phyloP scores from a whole-genome alignment of 306 rosid species.

The Lotus japonicus region DNA sequence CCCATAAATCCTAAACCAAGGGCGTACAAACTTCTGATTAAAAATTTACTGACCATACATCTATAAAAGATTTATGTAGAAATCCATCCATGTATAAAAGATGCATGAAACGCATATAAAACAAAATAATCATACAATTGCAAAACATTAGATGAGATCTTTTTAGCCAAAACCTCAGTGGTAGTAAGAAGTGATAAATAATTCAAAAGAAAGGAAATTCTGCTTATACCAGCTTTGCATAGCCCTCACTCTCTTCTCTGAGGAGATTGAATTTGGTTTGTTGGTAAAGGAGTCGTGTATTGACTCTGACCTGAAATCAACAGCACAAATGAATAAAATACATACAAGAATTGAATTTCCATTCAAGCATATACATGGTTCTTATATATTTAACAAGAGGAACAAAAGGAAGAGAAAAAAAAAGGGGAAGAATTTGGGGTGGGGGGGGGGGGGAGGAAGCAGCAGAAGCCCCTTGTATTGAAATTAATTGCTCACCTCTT shows the following conservation, averaged over 20 bases:
- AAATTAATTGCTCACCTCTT: constrained; percentile 62
- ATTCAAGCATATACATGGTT: neutral
- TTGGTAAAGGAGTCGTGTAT: constrained; percentile 95
- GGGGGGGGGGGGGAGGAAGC: neutral
- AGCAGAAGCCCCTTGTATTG: neutral
- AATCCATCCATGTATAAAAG: neutral
- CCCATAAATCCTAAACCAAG: neutral
- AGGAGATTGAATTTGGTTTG: constrained; percentile 98
- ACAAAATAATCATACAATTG: too few species aligned
- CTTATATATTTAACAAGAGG: neutral
- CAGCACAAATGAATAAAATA: constrained; percentile 15
- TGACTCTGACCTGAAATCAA: constrained; percentile 87
- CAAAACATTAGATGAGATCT: neutral
- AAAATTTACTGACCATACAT: neutral
- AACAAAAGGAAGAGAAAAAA: neutral
- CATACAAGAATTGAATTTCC: neutral
- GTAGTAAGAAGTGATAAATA: neutral
- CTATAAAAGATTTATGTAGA: neutral
- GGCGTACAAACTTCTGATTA: neutral
- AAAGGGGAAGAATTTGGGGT: neutral
- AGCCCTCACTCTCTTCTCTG: constrained; percentile 99
- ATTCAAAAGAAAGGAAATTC: constrained; percentile 1
- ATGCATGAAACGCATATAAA: too few species aligned
- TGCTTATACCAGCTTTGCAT: constrained; percentile 85
- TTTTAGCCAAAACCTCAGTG: neutral